A percentile compares a stretch with the other conserved stretches of the same genome.
phyloP scores from a whole-genome alignment of 805 yeast genomes.

The Lipomyces sp. region DNA sequence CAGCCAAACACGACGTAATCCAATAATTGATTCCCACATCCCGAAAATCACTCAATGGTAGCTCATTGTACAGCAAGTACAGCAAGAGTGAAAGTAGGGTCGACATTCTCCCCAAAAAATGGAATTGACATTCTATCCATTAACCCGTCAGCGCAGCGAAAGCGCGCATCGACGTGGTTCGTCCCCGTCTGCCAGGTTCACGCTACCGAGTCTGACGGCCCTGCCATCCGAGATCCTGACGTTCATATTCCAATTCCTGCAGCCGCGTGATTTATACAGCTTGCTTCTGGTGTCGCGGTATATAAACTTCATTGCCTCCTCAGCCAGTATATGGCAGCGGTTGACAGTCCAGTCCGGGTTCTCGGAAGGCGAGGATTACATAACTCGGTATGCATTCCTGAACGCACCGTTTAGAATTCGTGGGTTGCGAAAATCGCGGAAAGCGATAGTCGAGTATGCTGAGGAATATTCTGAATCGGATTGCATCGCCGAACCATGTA shows the following conservation, averaged over 20 bases:
- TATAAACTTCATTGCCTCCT: slow-evolving; percentile 20
- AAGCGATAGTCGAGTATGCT: background rate
- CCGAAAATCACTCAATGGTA: background rate
- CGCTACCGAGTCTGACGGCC: slow-evolving; percentile 4
- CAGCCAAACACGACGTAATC: background rate
- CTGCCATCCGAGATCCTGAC: slow-evolving; percentile 32
- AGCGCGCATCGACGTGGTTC: background rate
- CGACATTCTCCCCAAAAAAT: background rate
- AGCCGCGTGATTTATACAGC: slow-evolving; percentile 18
- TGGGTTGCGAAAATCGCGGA: slow-evolving; percentile 8
- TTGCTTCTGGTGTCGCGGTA: slow-evolving; percentile 23
- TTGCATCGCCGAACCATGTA: background rate
- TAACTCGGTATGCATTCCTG: slow-evolving; percentile 21
- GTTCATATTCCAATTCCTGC: slow-evolving; percentile 20
- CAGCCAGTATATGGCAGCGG: slow-evolving; percentile 28
- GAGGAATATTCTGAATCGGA: background rate
- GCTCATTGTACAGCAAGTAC: background rate
- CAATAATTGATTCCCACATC: background rate
- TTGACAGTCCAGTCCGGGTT: slow-evolving; percentile 1
- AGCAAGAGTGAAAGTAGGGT: background rate
- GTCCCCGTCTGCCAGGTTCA: background rate
- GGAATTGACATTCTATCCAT: background rate
- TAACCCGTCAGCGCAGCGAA: background rate
- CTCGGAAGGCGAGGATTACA: slow-evolving; percentile 25
- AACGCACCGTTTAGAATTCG: slow-evolving; percentile 25